A percentile compares a stretch with the other conserved stretches of the same genome.
Conservation (phyloP, 148 eudicot genomes). For the Fagopyrum homotropicum region DNA sequence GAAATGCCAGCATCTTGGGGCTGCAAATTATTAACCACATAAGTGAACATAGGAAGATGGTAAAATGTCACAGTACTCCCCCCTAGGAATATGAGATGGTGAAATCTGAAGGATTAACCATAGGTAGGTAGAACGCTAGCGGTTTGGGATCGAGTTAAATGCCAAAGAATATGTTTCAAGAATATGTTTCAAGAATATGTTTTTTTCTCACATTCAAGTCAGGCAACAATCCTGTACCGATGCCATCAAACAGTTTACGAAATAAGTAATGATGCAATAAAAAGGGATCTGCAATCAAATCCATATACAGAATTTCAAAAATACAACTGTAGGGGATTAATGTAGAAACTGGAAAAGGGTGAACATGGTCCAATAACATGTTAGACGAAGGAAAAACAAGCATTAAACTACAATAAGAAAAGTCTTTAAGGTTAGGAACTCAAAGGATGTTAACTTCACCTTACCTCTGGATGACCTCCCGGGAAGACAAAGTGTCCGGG, state of each 20-base stretch:
- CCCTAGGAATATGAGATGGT: background rate
- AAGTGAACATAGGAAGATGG: background rate
- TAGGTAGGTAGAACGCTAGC: background rate
- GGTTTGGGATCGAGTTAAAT: background rate
- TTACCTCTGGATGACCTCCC: conserved; percentile 99
- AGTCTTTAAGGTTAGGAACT: conserved; percentile 1
- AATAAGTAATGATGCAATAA: background rate
- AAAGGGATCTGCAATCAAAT: background rate
- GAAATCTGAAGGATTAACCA: background rate
- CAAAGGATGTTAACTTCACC: background rate
- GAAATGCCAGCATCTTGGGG: conserved; percentile 68
- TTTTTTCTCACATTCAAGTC: background rate
- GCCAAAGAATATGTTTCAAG: background rate
- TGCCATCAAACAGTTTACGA: background rate
- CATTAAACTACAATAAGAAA: background rate
- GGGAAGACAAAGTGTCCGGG: conserved; percentile 94
- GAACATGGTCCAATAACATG: background rate
- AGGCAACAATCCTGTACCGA: background rate
- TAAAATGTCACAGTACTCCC: background rate
- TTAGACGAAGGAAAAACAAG: background rate
- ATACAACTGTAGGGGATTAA: background rate
- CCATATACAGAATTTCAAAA: background rate
- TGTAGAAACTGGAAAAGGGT: background rate
- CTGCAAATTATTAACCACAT: conserved; percentile 29
- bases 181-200: background rate